A percentile compares a stretch with the other conserved stretches of the same genome.
These are phyloP conservation scores for Erysimum cheiri DNA, from an alignment of 441 rosid species.

Conservation along the genomic window DNA sequence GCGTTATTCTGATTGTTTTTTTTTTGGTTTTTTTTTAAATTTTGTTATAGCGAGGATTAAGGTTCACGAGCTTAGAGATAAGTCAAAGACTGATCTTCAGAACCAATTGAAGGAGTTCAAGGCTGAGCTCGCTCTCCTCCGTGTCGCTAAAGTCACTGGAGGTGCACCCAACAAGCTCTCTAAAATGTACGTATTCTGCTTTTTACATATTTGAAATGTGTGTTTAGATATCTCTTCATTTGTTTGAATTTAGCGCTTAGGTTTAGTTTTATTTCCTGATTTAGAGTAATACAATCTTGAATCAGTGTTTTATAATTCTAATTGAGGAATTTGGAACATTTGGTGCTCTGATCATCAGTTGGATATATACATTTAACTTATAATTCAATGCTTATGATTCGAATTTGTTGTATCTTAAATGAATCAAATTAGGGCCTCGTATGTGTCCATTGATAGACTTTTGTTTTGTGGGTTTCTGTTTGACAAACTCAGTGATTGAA, in stretches of 20 bases:
- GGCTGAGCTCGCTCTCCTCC: slow-evolving; percentile 54
- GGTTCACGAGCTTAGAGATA: slow-evolving; percentile 64
- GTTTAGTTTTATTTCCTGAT: not conserved
- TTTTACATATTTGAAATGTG: not conserved
- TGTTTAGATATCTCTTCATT: not conserved
- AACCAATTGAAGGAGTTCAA: slow-evolving; percentile 50
- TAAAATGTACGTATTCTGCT: slow-evolving; percentile 45
- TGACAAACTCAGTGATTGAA: not conserved
- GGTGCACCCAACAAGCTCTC: slow-evolving; percentile 68
- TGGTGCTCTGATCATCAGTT: not conserved
- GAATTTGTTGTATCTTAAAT: not conserved
- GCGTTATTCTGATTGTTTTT: not conserved
- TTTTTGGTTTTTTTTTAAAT: not conserved
- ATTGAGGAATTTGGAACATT: not conserved
- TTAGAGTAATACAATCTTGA: not conserved
- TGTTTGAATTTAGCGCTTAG: not conserved
- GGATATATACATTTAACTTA: not conserved
- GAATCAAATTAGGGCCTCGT: not conserved
- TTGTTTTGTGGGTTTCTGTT: not conserved
- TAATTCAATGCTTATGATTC: not conserved
- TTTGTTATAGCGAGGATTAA: slow-evolving; percentile 52
- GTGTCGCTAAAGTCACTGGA: slow-evolving; percentile 62
- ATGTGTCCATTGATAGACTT: not conserved
- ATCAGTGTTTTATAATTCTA: not conserved
- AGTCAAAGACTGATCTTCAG: slow-evolving; percentile 55